These are phyloP conservation scores for Daedaleopsis nitida DNA, from an alignment of 768 basidiomycete genomes.

Conservation along the genomic window DNA sequence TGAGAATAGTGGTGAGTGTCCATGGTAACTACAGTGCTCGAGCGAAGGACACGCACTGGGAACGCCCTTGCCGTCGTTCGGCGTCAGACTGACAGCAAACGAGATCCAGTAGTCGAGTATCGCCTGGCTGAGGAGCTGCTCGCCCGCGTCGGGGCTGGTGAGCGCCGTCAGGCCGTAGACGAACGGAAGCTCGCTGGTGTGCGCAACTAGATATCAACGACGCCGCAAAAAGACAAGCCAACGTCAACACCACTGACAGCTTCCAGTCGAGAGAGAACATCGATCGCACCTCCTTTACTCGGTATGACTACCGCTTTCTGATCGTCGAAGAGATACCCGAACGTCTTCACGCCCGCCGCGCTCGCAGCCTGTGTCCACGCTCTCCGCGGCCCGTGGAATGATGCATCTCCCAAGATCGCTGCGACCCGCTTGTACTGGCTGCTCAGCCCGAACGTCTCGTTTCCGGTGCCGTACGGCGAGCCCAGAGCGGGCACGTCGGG, in stretches of 20 bases:
- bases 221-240: no score
- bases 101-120: slow-evolving; percentile 53
- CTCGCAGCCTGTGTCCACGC: slow-evolving; percentile 42
- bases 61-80: slow-evolving; percentile 44
- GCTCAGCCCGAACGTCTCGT: slow-evolving; percentile 44
- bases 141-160: not conserved
- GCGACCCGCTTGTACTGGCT: slow-evolving; percentile 42
- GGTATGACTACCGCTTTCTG: slow-evolving; percentile 25
- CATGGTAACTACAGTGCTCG: not conserved
- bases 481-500: slow-evolving; percentile 44
- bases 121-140: slow-evolving; percentile 28
- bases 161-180: slow-evolving; percentile 12
- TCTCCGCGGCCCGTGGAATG: slow-evolving; percentile 43
- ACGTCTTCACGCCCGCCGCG: slow-evolving; percentile 38
- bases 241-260: no score
- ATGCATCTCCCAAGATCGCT: slow-evolving; percentile 42
- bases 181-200: slow-evolving; percentile 24
- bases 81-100: slow-evolving; percentile 44
- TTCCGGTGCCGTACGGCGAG: slow-evolving; percentile 48
- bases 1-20: no score
- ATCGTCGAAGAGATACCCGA: slow-evolving; percentile 46
- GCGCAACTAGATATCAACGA: slow-evolving; percentile 7
- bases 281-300: not conserved
- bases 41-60: slow-evolving; percentile 27
- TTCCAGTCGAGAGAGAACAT: no score